Conservation (phyloP, 192 early-diverging fungal genomes). For the Geranomyces michiganensis region DNA sequence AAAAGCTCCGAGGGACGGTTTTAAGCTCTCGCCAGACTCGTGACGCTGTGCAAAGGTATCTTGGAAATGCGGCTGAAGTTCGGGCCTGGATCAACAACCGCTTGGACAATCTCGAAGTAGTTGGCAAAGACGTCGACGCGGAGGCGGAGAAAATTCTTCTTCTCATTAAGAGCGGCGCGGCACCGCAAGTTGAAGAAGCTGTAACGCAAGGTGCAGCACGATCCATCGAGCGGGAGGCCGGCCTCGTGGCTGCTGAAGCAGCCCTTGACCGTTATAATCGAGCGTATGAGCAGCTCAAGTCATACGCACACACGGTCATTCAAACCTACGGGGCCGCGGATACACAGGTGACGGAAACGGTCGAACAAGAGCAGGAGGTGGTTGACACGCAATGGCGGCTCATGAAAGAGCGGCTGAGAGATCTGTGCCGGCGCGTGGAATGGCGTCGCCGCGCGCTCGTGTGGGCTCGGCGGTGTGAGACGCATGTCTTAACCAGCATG, state of each 20-base stretch:
- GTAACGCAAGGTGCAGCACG: constrained; percentile 10
- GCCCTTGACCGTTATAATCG: constrained; percentile 26
- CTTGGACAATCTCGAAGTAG: constrained; percentile 20
- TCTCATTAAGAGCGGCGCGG: not conserved
- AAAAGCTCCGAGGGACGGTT: not conserved
- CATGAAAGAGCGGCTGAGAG: constrained; percentile 8
- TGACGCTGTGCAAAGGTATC: constrained; percentile 12
- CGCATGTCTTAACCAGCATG: constrained; percentile 10
- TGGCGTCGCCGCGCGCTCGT: constrained; percentile 12
- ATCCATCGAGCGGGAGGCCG: constrained; percentile 8
- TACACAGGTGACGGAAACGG: not conserved
- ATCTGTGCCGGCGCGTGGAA: not conserved
- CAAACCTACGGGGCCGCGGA: constrained; percentile 4
- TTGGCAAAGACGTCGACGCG: constrained; percentile 3
- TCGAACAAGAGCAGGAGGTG: constrained; percentile 1
- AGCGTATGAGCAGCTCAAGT: constrained; percentile 18
- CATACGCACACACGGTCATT: constrained; percentile 10
- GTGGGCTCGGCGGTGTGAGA: constrained; percentile 14
- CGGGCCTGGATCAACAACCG: constrained; percentile 14
- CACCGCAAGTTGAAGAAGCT: not conserved
- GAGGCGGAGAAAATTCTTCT: not conserved
- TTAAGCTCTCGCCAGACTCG: constrained; percentile 3
- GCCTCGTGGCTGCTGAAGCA: constrained; percentile 14
- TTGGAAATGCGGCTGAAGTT: constrained; percentile 16
- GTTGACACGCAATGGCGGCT: constrained; percentile 8